Conservation (phyloP, 306 rosid species). For the Acacia crassicarpa region DNA sequence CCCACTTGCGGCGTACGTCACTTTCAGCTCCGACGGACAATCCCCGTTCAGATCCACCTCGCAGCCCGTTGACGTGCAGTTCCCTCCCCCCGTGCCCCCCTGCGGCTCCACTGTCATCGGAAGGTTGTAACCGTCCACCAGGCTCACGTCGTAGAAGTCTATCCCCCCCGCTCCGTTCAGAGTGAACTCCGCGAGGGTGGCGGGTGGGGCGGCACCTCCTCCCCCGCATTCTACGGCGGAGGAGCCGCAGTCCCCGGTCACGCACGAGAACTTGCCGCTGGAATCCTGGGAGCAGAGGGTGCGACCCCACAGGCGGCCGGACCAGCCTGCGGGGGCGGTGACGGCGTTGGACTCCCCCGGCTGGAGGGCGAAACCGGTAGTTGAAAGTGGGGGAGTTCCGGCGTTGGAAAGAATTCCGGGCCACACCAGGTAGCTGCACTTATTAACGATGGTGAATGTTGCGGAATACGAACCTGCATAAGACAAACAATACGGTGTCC, state of each 20-base stretch:
- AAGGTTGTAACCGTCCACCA: conserved; percentile 89
- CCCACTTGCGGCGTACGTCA: conserved; percentile 13
- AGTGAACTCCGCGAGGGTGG: conserved; percentile 75
- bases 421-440: conserved; percentile 77
- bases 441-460: conserved; percentile 62
- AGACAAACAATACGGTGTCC: background rate
- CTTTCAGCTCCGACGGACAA: conserved; percentile 71
- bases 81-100: conserved; percentile 53
- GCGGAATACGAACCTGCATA: conserved; percentile 49
- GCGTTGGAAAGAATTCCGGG: conserved; percentile 77
- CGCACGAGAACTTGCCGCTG: conserved; percentile 63
- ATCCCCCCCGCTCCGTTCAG: conserved; percentile 67
- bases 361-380: conserved; percentile 66
- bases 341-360: conserved; percentile 52
- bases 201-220: conserved; percentile 57
- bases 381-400: conserved; percentile 60
- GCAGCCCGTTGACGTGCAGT: conserved; percentile 77
- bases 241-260: conserved; percentile 82
- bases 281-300: conserved; percentile 59
- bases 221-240: conserved; percentile 61
- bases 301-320: conserved; percentile 91
- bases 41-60: conserved; percentile 55
- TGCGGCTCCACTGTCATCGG: conserved; percentile 60
- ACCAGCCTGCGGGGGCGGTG: conserved; percentile 61
- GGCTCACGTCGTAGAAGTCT: conserved; percentile 89